Conservation (phyloP, 495 filamentous ascomycete genomes). For the Aspergillus cristatus region DNA sequence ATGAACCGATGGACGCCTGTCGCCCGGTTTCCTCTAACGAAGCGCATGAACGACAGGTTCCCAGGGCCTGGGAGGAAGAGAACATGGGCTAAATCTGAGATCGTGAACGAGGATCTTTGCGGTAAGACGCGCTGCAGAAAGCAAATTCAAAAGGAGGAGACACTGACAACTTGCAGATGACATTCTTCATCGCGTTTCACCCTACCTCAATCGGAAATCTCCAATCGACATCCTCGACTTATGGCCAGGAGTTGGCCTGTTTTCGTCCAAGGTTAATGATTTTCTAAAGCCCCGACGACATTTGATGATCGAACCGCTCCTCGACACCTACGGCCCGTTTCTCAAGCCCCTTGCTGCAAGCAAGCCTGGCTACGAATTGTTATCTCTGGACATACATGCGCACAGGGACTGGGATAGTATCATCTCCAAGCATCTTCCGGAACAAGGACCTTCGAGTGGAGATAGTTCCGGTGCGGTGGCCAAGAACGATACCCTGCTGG, state of each 20-base stretch:
- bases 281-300: conserved; percentile 67
- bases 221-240: conserved; percentile 79
- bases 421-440: conserved; percentile 31
- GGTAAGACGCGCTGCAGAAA: conserved; percentile 31
- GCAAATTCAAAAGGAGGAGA: background rate
- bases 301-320: conserved; percentile 64
- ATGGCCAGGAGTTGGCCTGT: conserved; percentile 66
- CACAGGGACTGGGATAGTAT: conserved; percentile 41
- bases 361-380: conserved; percentile 43
- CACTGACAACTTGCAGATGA: conserved; percentile 30
- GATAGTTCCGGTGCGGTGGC: conserved; percentile 19
- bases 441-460: conserved; percentile 14
- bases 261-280: conserved; percentile 67
- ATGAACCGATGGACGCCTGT: too few relatives aligned
- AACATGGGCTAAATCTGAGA: conserved; percentile 12
- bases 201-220: conserved; percentile 49
- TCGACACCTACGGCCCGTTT: conserved; percentile 41
- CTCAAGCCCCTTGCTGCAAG: conserved; percentile 54
- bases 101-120: conserved; percentile 53
- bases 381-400: conserved; percentile 34
- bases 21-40: conserved; percentile 12
- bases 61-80: conserved; percentile 1
- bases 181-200: conserved; percentile 42
- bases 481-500: conserved; percentile 57
- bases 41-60: conserved; percentile 7